Conservation (phyloP, 768 basidiomycete species). For the Psilocybe cyanescens region DNA sequence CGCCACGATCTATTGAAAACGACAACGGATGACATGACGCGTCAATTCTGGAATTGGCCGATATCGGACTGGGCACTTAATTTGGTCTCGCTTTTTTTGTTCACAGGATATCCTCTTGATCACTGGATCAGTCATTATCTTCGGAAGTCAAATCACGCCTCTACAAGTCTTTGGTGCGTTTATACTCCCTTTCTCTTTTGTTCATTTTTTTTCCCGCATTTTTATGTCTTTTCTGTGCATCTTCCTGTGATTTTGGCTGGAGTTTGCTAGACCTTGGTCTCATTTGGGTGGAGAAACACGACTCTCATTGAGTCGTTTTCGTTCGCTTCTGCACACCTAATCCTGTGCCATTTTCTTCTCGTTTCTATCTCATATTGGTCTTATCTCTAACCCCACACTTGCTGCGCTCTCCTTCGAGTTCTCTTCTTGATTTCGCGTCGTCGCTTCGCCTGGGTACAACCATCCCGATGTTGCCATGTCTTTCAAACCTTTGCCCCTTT, state of each 20-base stretch:
- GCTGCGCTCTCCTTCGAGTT: constrained; percentile 5
- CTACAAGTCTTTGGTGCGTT: constrained; percentile 80
- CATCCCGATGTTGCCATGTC: constrained; percentile 2
- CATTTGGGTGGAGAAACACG: neutral
- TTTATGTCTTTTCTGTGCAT: neutral
- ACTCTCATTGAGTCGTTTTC: neutral
- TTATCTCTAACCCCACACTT: constrained; percentile 10
- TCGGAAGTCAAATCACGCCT: constrained; percentile 78
- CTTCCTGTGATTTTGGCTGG: neutral
- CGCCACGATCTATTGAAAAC: constrained; percentile 11
- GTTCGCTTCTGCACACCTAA: neutral
- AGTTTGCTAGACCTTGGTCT: neutral
- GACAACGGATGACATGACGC: constrained; percentile 14
- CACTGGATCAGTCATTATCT: constrained; percentile 85
- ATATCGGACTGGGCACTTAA: constrained; percentile 6
- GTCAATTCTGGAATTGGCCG: constrained; percentile 12
- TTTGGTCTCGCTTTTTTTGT: neutral
- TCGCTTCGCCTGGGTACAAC: constrained; percentile 5
- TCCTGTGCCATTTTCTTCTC: neutral
- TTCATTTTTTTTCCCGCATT: constrained; percentile 2
- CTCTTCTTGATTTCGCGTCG: constrained; percentile 6
- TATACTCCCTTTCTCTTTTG: constrained; percentile 2
- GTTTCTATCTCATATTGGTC: neutral
- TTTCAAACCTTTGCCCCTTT: constrained; percentile 11
- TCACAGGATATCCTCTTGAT: constrained; percentile 91